phyloP scores from a whole-genome alignment of 331 rosid species.

The Pyrus hybrid region DNA sequence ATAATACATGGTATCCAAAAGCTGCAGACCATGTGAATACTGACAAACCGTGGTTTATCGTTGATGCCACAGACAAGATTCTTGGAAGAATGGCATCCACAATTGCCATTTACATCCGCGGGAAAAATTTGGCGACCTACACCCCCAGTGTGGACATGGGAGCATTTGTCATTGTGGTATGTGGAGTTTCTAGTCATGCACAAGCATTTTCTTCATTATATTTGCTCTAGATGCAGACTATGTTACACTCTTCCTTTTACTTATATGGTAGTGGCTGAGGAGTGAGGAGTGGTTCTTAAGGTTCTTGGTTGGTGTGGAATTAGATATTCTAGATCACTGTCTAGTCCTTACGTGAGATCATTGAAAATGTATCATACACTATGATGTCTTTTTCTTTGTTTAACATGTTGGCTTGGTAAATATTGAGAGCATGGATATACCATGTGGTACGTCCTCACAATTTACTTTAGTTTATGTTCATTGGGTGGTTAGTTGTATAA shows the following conservation, averaged over 20 bases:
- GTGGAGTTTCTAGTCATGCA: constrained; percentile 8
- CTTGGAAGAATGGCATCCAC: constrained; percentile 93
- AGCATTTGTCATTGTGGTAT: constrained; percentile 86
- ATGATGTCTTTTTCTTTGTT: too few relatives aligned
- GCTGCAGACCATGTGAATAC: constrained; percentile 87
- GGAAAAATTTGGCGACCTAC: constrained; percentile 64
- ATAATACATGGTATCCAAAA: constrained; percentile 84
- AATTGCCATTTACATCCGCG: constrained; percentile 73
- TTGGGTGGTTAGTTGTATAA: too few relatives aligned
- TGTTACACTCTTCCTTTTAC: not conserved
- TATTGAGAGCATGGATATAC: too few relatives aligned
- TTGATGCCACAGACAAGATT: constrained; percentile 82
- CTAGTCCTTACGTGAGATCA: not conserved
- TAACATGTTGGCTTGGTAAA: too few relatives aligned
- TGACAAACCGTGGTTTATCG: constrained; percentile 73
- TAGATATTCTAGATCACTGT: not conserved
- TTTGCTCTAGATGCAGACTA: not conserved
- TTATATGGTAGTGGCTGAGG: not conserved
- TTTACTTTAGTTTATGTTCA: too few relatives aligned
- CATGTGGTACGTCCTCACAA: too few relatives aligned
- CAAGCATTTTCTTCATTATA: not conserved
- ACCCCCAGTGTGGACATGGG: constrained; percentile 99
- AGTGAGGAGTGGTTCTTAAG: not conserved
- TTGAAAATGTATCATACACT: too few relatives aligned
- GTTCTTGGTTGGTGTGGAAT: not conserved